Evolutionary conservation across 495 filamentous ascomycete species (phyloP).

Genomic region (Aspergillus cavernicola): DNA sequence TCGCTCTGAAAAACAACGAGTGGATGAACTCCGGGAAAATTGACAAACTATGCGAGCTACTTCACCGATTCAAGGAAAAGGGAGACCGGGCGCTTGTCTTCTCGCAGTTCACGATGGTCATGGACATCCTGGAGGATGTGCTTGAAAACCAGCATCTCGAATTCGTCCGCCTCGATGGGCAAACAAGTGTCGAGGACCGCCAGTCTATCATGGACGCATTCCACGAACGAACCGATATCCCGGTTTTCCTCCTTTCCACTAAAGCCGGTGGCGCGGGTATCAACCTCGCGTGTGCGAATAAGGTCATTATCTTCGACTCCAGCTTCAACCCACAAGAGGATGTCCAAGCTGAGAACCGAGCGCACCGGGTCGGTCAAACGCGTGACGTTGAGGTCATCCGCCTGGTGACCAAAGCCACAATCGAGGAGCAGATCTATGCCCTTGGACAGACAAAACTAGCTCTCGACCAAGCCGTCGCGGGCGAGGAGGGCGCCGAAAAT

Average conservation of each 20-base stretch:
- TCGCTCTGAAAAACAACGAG: slow-evolving; percentile 65
- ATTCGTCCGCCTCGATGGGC: slow-evolving; percentile 80
- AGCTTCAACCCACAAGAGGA: slow-evolving; percentile 97
- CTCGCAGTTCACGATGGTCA: slow-evolving; percentile 85
- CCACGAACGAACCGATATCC: slow-evolving; percentile 68
- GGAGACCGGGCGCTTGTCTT: slow-evolving; percentile 88
- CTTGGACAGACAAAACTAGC: slow-evolving; percentile 87
- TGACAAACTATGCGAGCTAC: slow-evolving; percentile 66
- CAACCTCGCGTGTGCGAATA: slow-evolving; percentile 91
- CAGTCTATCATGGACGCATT: slow-evolving; percentile 83
- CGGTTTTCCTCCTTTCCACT: slow-evolving; percentile 89
- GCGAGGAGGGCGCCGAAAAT: slow-evolving; percentile 47
- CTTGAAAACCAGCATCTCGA: slow-evolving; percentile 67
- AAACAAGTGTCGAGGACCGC: slow-evolving; percentile 75
- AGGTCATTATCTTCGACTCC: slow-evolving; percentile 95
- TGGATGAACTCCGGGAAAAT: slow-evolving; percentile 97
- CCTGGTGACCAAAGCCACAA: slow-evolving; percentile 75
- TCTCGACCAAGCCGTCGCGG: slow-evolving; percentile 81
- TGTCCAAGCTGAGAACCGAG: slow-evolving; percentile 92
- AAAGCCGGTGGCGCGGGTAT: slow-evolving; percentile 93
- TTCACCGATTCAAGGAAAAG: slow-evolving; percentile 67
- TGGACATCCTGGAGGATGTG: slow-evolving; percentile 83
- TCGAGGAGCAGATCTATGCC: slow-evolving; percentile 89
- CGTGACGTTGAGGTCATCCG: slow-evolving; percentile 82
- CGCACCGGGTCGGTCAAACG: slow-evolving; percentile 89